Conservation (phyloP, 768 basidiomycete species). For the Leccinum pellstonianum region DNA sequence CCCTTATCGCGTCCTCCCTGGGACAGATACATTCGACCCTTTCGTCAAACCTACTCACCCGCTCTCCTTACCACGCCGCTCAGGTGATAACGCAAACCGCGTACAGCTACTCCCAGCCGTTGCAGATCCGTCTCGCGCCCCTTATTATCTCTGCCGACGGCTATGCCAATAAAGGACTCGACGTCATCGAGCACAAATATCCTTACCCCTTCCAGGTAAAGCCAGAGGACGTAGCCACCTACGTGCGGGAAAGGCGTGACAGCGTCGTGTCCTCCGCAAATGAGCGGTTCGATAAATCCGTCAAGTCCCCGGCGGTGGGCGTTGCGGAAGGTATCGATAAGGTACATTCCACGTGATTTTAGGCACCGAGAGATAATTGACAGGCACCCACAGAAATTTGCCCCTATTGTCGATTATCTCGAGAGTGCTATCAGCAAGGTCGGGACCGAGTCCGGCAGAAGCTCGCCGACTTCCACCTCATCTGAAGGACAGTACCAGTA, state of each 20-base stretch:
- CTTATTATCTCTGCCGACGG: slow-evolving; percentile 61
- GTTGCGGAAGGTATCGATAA: slow-evolving; percentile 72
- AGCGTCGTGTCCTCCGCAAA: slow-evolving; percentile 52
- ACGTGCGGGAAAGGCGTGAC: slow-evolving; percentile 57
- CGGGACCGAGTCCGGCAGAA: slow-evolving; percentile 44
- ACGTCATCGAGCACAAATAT: slow-evolving; percentile 68
- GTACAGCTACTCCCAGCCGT: slow-evolving; percentile 60
- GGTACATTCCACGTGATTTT: slow-evolving; percentile 41
- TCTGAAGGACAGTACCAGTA: slow-evolving; percentile 52
- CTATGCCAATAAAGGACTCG: slow-evolving; percentile 72
- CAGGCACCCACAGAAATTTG: slow-evolving; percentile 47
- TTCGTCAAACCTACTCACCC: slow-evolving; percentile 57
- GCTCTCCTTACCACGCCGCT: slow-evolving; percentile 63
- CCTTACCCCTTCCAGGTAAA: slow-evolving; percentile 75
- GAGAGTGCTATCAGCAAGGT: slow-evolving; percentile 55
- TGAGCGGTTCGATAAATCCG: slow-evolving; percentile 64
- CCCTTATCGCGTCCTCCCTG: slow-evolving; percentile 65
- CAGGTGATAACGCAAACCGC: slow-evolving; percentile 58
- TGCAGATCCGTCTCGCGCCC: slow-evolving; percentile 65
- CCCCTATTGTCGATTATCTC: slow-evolving; percentile 75
- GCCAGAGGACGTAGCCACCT: slow-evolving; percentile 66
- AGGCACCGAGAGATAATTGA: slow-evolving; percentile 15
- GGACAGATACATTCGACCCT: slow-evolving; percentile 59
- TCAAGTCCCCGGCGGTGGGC: slow-evolving; percentile 60
- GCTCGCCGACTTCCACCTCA: slow-evolving; percentile 45